Evolutionary conservation across 2,329 filamentous ascomycete genomes (phyloP), one percentile per base, ranked within the genome.

Genomic region (Penicillium sp.): DNA sequence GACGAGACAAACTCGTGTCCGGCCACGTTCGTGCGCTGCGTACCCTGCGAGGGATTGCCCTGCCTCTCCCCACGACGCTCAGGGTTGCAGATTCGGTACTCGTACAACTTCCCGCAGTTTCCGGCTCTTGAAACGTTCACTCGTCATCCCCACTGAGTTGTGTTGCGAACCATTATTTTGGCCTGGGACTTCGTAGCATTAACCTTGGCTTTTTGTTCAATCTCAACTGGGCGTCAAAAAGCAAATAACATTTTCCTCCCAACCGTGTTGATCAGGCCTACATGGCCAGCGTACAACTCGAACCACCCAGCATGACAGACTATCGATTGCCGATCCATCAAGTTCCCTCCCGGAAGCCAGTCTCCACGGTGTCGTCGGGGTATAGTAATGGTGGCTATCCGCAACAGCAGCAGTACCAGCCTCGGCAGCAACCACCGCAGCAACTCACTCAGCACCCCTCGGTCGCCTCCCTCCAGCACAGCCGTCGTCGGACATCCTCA

Each of bases 401-500:
- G 41, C 67, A 68, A 45, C 66, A 66, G 47, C 67, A 70, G 45
- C 66, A 66, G 41, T 66, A 70, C 45, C 64, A 56, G 52, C 62
- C 57, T 41, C 67, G 68, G 9, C 56, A 23, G n/a, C 46, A 49
- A 9, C 35, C 56, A 23, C 35, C 56, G 30, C 66, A 66, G 45
- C 67, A 70, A 56, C 63, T 73, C 49, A 67, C 69, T 44, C 69
- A 70, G 56, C 71, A 74, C 63, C 67, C 71, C 19, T 66, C 70
- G 19, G 56, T 60, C 31, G 64, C 70, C 35, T 70, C 69, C 23
- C 71, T 68, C 45, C 66, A 70, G 47, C 74, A 75, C 61, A 76
- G 68, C 64, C 77, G 78, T 35, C 76, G 70, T 61, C 75, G 79
- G 50, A 80, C 79, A 4, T 77, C 76, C 7, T 81, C 79, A 15